Evolutionary conservation across 495 filamentous ascomycete species (phyloP).

Genomic region (Elaphomyces granulatus): DNA sequence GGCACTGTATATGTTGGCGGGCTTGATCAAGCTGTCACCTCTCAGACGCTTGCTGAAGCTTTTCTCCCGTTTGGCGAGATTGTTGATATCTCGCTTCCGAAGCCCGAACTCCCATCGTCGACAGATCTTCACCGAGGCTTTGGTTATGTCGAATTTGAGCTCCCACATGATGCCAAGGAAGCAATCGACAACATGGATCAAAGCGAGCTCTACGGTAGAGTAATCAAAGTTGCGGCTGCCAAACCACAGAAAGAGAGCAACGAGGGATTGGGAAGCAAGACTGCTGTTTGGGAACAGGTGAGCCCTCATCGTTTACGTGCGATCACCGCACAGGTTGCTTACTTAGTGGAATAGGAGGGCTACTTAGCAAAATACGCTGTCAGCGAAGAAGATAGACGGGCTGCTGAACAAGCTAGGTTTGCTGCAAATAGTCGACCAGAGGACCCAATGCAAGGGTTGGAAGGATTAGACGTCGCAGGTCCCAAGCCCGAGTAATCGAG

Average conservation of each 20-base stretch:
- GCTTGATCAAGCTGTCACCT: slow-evolving; percentile 63
- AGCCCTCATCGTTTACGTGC: slow-evolving; percentile 19
- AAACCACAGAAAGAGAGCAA: slow-evolving; percentile 84
- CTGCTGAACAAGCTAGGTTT: slow-evolving; percentile 41
- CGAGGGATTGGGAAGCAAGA: slow-evolving; percentile 80
- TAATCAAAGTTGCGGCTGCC: slow-evolving; percentile 80
- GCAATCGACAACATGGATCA: slow-evolving; percentile 99
- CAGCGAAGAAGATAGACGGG: slow-evolving; percentile 67
- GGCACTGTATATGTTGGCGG: slow-evolving; percentile 81
- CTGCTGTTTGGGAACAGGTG: slow-evolving; percentile 98
- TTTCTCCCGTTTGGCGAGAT: slow-evolving; percentile 97
- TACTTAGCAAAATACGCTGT: slow-evolving; percentile 87
- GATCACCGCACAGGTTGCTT: slow-evolving; percentile 11
- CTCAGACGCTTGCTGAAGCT: slow-evolving; percentile 62
- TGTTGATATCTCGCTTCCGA: slow-evolving; percentile 74
- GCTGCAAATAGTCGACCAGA: slow-evolving; percentile 39
- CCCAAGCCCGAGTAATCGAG: slow-evolving; percentile 60
- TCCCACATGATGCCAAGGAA: slow-evolving; percentile 73
- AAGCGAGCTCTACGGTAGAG: slow-evolving; percentile 82
- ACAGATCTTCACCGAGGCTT: slow-evolving; percentile 79
- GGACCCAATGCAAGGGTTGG: slow-evolving; percentile 92
- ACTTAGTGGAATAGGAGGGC: slow-evolving; percentile 52
- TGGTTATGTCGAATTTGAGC: slow-evolving; percentile 91
- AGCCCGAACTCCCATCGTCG: slow-evolving; percentile 56
- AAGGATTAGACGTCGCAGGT: slow-evolving; percentile 85